phyloP scores from a whole-genome alignment of 2,329 filamentous ascomycete genomes.

The Biscogniauxia mediterranea region DNA sequence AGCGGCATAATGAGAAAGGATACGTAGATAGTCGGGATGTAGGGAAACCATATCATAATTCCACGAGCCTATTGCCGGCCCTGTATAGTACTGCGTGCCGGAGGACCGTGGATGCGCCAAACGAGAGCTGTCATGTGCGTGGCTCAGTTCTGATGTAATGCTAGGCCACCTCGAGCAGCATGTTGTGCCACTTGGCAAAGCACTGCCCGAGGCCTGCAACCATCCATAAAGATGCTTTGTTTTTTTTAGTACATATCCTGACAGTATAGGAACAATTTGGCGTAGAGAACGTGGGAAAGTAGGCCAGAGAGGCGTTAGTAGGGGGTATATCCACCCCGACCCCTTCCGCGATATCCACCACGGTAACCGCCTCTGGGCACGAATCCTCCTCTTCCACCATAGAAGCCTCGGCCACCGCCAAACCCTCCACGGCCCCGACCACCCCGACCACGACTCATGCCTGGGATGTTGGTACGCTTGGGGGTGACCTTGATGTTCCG shows the following conservation, averaged over 20 bases:
- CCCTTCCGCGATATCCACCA: constrained; percentile 58
- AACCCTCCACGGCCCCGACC: constrained; percentile 52
- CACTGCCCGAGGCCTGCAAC: not conserved
- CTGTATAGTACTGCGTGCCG: not conserved
- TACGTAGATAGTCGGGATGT: not conserved
- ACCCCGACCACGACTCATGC: constrained; percentile 81
- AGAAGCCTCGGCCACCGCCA: constrained; percentile 53
- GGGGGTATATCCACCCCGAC: constrained; percentile 57
- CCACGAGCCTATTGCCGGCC: not conserved
- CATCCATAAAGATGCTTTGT: not conserved
- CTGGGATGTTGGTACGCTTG: constrained; percentile 94
- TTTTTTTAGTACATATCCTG: not conserved
- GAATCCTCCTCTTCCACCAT: constrained; percentile 50
- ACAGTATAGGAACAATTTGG: not conserved
- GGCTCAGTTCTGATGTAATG: not conserved
- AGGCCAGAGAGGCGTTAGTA: constrained; percentile 45
- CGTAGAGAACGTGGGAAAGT: not conserved
- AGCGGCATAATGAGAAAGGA: not conserved
- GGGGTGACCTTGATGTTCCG: constrained; percentile 92
- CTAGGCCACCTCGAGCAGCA: not conserved
- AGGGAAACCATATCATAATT: not conserved
- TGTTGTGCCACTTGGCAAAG: not conserved
- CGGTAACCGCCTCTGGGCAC: constrained; percentile 56
- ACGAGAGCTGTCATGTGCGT: not conserved
- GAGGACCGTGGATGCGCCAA: not conserved